Conservation (phyloP, 139 green algal genomes). For the Chlamydomonas applanata region DNA sequence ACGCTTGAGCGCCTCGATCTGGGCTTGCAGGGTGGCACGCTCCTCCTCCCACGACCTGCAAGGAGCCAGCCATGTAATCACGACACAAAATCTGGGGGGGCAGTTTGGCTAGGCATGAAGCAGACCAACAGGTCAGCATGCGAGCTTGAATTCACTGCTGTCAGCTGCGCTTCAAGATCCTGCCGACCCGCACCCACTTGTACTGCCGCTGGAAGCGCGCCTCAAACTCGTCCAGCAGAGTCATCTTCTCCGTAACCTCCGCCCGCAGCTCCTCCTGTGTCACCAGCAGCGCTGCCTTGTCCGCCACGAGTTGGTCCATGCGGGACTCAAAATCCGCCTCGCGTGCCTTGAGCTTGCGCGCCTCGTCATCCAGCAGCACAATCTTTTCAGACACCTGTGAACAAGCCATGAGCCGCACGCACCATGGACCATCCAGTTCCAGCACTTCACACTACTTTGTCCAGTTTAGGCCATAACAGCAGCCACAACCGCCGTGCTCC, state of each 20-base stretch:
- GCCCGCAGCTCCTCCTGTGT: constrained; percentile 45
- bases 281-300: constrained; percentile 35
- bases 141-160: neutral
- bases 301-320: constrained; percentile 33
- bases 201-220: constrained; percentile 57
- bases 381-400: constrained; percentile 65
- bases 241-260: constrained; percentile 59
- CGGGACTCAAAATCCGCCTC: constrained; percentile 28
- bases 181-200: constrained; percentile 36
- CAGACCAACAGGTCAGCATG: neutral
- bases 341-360: constrained; percentile 33
- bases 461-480: neutral
- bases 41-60: constrained; percentile 57
- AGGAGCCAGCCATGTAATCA: no score
- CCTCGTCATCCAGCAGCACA: constrained; percentile 46
- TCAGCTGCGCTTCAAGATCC: neutral
- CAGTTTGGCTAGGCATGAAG: neutral
- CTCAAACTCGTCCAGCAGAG: constrained; percentile 73
- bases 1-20: constrained; percentile 38
- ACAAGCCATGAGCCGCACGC: neutral
- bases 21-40: constrained; percentile 38
- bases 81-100: no score
- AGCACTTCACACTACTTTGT: neutral
- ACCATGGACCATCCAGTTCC: neutral
- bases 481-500: no score